Percentiles rank a stretch among this genome's conserved stretches.
These are phyloP conservation scores for Neurospora terricola DNA, from an alignment of 495 filamentous ascomycete species.

Conservation along the genomic window DNA sequence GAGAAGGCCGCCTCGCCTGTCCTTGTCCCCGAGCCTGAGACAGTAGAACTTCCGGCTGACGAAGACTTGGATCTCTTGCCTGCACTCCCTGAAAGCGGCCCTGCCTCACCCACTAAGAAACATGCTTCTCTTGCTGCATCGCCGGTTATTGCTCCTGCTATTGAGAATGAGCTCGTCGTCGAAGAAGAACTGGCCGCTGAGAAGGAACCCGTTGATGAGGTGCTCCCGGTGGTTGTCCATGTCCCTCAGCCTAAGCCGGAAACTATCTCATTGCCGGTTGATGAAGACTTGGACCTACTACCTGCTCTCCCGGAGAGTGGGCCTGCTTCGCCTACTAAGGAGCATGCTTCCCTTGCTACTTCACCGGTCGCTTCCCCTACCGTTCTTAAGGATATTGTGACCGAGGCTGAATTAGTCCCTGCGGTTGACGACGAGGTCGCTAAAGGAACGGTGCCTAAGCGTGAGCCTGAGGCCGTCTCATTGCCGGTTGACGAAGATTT, in stretches of 20 bases:
- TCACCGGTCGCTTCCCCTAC: background rate
- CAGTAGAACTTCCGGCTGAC: background rate
- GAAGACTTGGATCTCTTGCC: background rate
- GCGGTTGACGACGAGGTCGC: no score
- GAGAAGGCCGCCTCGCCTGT: background rate
- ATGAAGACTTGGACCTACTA: background rate
- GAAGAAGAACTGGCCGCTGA: no score
- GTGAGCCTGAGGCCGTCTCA: background rate
- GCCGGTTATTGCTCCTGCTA: background rate
- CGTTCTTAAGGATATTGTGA: background rate
- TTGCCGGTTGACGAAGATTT: background rate
- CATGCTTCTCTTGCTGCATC: background rate
- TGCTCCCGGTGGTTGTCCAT: no score
- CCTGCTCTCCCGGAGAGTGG: slow-evolving; percentile 1
- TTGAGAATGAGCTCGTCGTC: no score
- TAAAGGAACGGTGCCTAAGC: no score
- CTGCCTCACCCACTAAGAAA: background rate
- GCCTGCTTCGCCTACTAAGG: background rate
- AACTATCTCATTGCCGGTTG: background rate
- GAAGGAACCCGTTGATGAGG: no score
- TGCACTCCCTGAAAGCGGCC: background rate
- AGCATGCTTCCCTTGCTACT: background rate
- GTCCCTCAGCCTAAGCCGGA: background rate
- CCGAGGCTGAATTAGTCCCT: no score
- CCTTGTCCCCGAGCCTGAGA: background rate